Base-by-base conservation (phyloP, 1,139 yeast species). In the Scheffersomyces cryptocercus region DNA sequence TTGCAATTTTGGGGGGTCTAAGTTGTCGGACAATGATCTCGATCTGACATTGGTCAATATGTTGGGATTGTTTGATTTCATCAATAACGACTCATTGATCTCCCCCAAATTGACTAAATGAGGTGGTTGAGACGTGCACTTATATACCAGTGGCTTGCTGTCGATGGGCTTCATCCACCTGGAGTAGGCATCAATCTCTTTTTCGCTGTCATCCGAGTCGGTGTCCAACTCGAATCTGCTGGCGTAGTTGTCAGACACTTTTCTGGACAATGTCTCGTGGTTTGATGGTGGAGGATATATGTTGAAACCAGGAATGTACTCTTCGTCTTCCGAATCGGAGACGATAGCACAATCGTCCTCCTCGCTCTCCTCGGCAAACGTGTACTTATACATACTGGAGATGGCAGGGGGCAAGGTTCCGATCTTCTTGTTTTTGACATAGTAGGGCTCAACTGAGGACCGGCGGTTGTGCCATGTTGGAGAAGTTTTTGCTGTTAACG, bases 11-110 rank as follows among this genome's bases (percentile, higher is more conserved):
- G 44, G 44, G 4, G 44, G 38, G 8, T 11, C 29, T 6, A 84
- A 59, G 58, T 75, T 37, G 51, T 79, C n/a, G 70, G 89, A 57
- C 69, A 69, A 47, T 63, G 74, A 28, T 10, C 48, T 38, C 11
- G 48, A 31, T 5, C 29, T 39, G 2, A 41, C 40, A 29, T 45
- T 45, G 28, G 43, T 43, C 31, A 45, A 39, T 12, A 43, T 37
- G 26, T 45, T 45, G 13, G 48, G 48, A 28, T 45, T 45, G 16
- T 43, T 31, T 12, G 46, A 45, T 15, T 39, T 44, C 20, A 32
- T 26, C 15, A 41, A 36, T 28, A 43, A 34, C 29, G 20, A 9
- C 28, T 30, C 26, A n/a, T 39, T 34, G 35, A 39, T 24, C 6
- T 44, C 45, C 4, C 30, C 20, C 37, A 42, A 36, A 28, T 42